A percentile compares a stretch with the other conserved stretches of the same genome.
phyloP scores from a whole-genome alignment of 2,329 filamentous ascomycete species.

The Chrysosporium keratinophilum region DNA sequence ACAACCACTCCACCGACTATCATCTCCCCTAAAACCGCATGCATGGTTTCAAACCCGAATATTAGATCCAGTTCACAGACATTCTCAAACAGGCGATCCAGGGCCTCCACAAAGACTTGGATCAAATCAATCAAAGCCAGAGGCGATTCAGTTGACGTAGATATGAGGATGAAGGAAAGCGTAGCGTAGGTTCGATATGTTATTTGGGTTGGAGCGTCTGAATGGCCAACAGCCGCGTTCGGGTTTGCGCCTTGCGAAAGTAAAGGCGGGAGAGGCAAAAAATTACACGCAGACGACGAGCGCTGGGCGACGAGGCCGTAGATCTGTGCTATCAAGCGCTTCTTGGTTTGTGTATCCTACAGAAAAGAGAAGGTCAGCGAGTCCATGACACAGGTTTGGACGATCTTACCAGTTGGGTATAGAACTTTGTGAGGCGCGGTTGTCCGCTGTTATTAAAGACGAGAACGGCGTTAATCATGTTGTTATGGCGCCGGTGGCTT shows the following conservation, averaged over 20 bases:
- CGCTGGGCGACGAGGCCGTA: slow-evolving; percentile 91
- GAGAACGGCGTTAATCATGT: slow-evolving; percentile 95
- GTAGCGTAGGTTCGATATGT: slow-evolving; percentile 98
- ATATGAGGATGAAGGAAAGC: slow-evolving; percentile 97
- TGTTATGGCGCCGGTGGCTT: background rate
- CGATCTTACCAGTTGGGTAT: slow-evolving; percentile 72
- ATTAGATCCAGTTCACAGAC: slow-evolving; percentile 97
- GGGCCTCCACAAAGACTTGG: slow-evolving; percentile 92
- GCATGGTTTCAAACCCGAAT: slow-evolving; percentile 96
- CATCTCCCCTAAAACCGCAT: slow-evolving; percentile 86
- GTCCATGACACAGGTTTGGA: background rate
- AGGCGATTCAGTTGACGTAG: slow-evolving; percentile 88
- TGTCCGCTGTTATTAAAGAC: slow-evolving; percentile 99
- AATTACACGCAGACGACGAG: slow-evolving; percentile 88
- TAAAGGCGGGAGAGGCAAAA: slow-evolving; percentile 67
- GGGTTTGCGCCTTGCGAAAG: slow-evolving; percentile 44
- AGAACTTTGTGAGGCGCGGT: slow-evolving; percentile 94
- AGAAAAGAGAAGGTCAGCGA: slow-evolving; percentile 4
- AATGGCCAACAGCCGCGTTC: slow-evolving; percentile 48
- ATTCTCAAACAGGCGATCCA: slow-evolving; percentile 94
- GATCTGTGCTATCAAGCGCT: slow-evolving; percentile 93
- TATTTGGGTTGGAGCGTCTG: slow-evolving; percentile 86
- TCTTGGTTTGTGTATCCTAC: slow-evolving; percentile 93
- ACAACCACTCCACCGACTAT: slow-evolving; percentile 90
- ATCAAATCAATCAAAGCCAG: slow-evolving; percentile 93